phyloP scores from a whole-genome alignment of 768 basidiomycete species.

The Russula abietina region DNA sequence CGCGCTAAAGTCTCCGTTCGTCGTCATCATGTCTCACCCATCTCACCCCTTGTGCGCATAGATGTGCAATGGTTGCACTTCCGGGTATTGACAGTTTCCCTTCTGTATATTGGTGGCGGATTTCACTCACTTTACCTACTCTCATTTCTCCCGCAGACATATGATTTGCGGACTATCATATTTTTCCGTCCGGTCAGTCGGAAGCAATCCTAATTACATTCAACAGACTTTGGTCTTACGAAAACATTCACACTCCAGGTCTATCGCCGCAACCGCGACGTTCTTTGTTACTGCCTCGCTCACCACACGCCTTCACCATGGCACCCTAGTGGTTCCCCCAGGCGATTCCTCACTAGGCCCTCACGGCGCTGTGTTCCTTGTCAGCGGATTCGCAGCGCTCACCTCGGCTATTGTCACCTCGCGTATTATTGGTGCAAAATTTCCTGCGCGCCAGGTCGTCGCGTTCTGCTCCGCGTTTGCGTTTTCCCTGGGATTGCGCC shows the following conservation, averaged over 20 bases:
- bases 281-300: constrained; percentile 47
- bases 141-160: constrained; percentile 37
- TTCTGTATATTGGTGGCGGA: not conserved
- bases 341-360: constrained; percentile 27
- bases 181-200: constrained; percentile 45
- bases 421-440: not conserved
- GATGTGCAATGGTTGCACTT: constrained; percentile 61
- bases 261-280: constrained; percentile 47
- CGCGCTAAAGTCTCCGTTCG: not conserved
- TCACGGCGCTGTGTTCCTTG: constrained; percentile 28
- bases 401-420: constrained; percentile 12
- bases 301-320: constrained; percentile 40
- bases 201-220: not conserved
- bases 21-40: not conserved
- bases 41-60: constrained; percentile 19
- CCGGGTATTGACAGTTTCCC: constrained; percentile 39
- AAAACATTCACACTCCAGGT: constrained; percentile 48
- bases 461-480: constrained; percentile 40
- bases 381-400: constrained; percentile 27
- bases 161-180: constrained; percentile 59
- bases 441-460: constrained; percentile 26
- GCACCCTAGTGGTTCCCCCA: constrained; percentile 29
- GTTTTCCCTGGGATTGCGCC: constrained; percentile 48
- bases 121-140: not conserved
- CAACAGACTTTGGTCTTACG: constrained; percentile 8